Conservation (phyloP, 306 rosid species). For the Medicago arabica region DNA sequence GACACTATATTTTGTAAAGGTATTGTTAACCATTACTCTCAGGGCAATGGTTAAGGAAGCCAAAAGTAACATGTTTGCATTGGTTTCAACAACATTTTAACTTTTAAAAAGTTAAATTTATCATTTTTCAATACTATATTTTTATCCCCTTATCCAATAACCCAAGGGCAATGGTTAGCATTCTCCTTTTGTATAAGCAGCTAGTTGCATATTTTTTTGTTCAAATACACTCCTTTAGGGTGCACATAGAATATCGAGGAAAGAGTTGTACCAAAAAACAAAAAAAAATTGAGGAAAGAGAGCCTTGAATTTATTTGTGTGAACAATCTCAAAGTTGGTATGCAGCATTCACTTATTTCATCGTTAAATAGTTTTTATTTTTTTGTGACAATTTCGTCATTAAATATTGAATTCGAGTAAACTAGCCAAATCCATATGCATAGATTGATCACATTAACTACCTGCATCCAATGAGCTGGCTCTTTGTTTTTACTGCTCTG, state of each 20-base stretch:
- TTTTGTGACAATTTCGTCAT: too few relatives aligned
- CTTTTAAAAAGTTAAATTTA: too few relatives aligned
- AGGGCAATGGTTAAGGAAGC: too few relatives aligned
- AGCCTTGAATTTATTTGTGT: neutral
- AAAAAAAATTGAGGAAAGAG: neutral
- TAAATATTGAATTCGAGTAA: neutral
- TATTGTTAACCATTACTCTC: too few relatives aligned
- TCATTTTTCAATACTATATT: too few relatives aligned
- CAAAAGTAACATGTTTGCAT: too few relatives aligned
- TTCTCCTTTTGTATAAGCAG: neutral
- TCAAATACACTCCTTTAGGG: neutral
- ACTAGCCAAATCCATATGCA: neutral
- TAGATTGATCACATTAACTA: neutral
- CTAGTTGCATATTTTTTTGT: neutral
- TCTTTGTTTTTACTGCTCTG: neutral
- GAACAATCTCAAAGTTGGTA: neutral
- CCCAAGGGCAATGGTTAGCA: too few relatives aligned
- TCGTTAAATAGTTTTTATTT: neutral
- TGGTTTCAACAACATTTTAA: too few relatives aligned
- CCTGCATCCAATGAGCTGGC: neutral
- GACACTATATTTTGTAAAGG: neutral
- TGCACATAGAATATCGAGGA: neutral
- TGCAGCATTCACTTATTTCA: neutral
- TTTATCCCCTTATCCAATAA: too few relatives aligned
- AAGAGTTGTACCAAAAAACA: too few relatives aligned